Evolutionary conservation across 805 yeast genomes (phyloP), one percentile per base, ranked within the genome.

Genomic region (Saccharomycopsis lassenensis): DNA sequence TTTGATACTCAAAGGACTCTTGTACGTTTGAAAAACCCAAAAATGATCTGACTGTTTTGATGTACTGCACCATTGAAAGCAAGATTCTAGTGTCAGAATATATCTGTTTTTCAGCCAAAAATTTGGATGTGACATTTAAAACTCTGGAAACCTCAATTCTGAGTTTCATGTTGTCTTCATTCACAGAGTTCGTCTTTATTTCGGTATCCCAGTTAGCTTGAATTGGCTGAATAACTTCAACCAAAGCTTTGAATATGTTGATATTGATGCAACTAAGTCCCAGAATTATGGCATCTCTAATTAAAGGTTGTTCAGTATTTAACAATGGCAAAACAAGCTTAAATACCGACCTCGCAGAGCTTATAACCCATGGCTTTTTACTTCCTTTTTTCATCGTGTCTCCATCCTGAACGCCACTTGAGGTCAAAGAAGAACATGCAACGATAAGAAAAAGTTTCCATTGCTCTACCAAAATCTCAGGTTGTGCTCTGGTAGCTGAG

Each of bases 201-300:
- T 50, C 48, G 24, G 51, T 47, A 34, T 63, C 59, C 82, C 83
- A 70, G 5, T 64, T 67, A 6, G 61, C 63, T 36, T 83, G 56
- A 2, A 71, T 65, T 1, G 73, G 65, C 8, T 81, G 84, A 8
- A 84, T 61, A 39, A 78, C 78, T 48, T 86, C 94, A 22, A 89
- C 57, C 35, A 89, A 69, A 0, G 94, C 77, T 45, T 70, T 74
- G 63, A 84, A 86, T 11, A 87, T 84, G 55, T 91, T 91, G 41
- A 87, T 76, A 54, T 91, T 91, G 55, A 87, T 74, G 43, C 93
- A 84, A 45, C 94, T 79, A 36, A 93, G 57, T 0, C 97, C 97
- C 2, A 79, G 62, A n/a, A 86, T 85, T 11, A 87, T 75, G 0
- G 96, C 91, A 45, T 87, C 95, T 43, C 83, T 65, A 6, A 91